phyloP scores from a whole-genome alignment of 768 basidiomycete genomes.

The Boletus tomentosulus region DNA sequence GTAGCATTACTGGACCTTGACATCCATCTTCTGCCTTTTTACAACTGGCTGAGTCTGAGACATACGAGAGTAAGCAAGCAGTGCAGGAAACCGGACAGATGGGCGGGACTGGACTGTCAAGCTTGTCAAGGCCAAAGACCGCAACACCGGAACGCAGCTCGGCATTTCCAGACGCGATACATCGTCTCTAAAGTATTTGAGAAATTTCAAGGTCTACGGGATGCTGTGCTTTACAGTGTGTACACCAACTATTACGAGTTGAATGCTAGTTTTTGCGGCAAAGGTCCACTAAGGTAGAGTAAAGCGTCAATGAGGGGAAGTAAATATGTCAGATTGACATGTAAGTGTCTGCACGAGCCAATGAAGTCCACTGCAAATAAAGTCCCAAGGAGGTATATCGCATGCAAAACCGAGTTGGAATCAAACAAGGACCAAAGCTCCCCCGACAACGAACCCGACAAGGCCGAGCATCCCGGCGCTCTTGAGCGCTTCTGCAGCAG shows the following conservation, averaged over 20 bases:
- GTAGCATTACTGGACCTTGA: slow-evolving; percentile 29
- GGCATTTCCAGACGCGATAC: background rate
- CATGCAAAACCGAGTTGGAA: slow-evolving; percentile 9
- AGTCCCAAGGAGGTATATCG: slow-evolving; percentile 13
- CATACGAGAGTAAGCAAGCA: slow-evolving; percentile 9
- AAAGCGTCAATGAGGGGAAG: slow-evolving; percentile 26
- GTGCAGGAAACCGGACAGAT: background rate
- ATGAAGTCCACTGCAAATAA: slow-evolving; percentile 12
- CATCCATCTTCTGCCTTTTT: slow-evolving; percentile 44
- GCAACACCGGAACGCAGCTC: background rate
- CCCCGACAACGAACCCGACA: slow-evolving; percentile 47
- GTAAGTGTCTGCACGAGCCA: slow-evolving; percentile 13
- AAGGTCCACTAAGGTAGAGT: slow-evolving; percentile 22
- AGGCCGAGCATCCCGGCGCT: slow-evolving; percentile 43
- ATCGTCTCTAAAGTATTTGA: background rate
- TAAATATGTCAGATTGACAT: slow-evolving; percentile 20
- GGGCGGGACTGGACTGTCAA: background rate
- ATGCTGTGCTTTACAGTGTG: slow-evolving; percentile 20
- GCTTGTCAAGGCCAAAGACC: background rate
- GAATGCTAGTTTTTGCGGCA: slow-evolving; percentile 11
- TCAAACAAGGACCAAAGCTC: slow-evolving; percentile 44
- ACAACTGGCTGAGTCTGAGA: slow-evolving; percentile 25
- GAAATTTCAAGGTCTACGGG: slow-evolving; percentile 12
- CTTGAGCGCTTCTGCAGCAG: slow-evolving; percentile 47
- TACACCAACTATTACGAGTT: slow-evolving; percentile 19